Evolutionary conservation across 2,329 filamentous ascomycete species (phyloP), one percentile per base, ranked within the genome.

Genomic region (Pochonia chlamydosporia): DNA sequence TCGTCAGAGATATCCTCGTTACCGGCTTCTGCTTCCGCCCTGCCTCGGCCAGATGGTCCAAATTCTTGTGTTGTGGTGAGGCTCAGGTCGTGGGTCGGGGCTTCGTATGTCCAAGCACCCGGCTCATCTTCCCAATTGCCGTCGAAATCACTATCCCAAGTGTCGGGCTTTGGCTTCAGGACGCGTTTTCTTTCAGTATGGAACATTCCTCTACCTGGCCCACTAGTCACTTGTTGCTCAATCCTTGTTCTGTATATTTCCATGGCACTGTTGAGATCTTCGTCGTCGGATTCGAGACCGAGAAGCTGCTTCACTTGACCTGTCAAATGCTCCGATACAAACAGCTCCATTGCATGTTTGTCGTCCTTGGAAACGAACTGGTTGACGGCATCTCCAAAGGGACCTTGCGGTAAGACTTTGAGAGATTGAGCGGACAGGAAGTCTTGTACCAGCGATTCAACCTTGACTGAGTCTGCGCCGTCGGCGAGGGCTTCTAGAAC

Each of bases 331-430:
- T 89, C 84, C 20, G 78, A 79, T 9, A 92, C 84, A 56, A 92
- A 92, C 37, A 82, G 72, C 59, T 91, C 83, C 83, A 97, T 89
- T 3, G 89, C 89, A 57, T 93, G 84, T 61, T 91, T 95, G 69
- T 99, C 93, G 55, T 96, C 89, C 56, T 97, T 97, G 63, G 91
- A 84, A 23, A 99, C 89, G 58, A 93, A 99, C 51, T 95, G 87
- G 40, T 84, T 85, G 5, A 99, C 89, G 0, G 93, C 93, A 59
- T 97, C 91, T 14, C 90, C 87, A 59, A 99, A 96, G 0, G 86
- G 87, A 25, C 91, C 93, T 58, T 96, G 89, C 0, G 93, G 93
- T 0, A 99, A 75, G 42, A 99, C 93, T 49, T 91, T 95, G 26
- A 99, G 79, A 0, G 89, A 91, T 59, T 97, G 91, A 0, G 88